Evolutionary conservation across 2,329 filamentous ascomycete genomes (phyloP).

Genomic region (Exophiala bonariae): DNA sequence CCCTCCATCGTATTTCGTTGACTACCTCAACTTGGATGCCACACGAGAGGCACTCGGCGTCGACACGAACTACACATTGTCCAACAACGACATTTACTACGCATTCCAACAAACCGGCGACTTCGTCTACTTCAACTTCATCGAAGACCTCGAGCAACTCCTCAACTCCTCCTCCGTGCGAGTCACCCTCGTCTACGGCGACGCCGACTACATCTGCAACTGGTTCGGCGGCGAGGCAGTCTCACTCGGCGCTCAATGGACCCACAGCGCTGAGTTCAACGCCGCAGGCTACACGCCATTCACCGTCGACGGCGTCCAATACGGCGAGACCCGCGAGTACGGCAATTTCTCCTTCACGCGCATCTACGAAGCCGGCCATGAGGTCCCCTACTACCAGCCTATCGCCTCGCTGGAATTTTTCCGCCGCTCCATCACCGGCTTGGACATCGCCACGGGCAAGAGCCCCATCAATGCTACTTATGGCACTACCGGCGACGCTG

Average conservation of each 20-base stretch:
- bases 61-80: slow-evolving; percentile 58
- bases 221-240: slow-evolving; percentile 72
- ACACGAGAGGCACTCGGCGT: slow-evolving; percentile 62
- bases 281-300: slow-evolving; percentile 72
- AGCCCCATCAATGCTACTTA: slow-evolving; percentile 35
- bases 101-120: slow-evolving; percentile 58
- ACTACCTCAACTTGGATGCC: slow-evolving; percentile 59
- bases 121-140: slow-evolving; percentile 63
- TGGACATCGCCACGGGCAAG: slow-evolving; percentile 56
- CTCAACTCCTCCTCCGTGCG: slow-evolving; percentile 62
- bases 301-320: slow-evolving; percentile 63
- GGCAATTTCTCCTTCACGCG: slow-evolving; percentile 71
- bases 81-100: slow-evolving; percentile 43
- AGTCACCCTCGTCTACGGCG: slow-evolving; percentile 71
- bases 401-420: slow-evolving; percentile 62
- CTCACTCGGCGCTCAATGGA: slow-evolving; percentile 59
- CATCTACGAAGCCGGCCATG: slow-evolving; percentile 66
- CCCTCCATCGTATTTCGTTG: slow-evolving; percentile 60
- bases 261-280: slow-evolving; percentile 58
- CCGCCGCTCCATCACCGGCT: slow-evolving; percentile 58
- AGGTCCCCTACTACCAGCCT: slow-evolving; percentile 62
- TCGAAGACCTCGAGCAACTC: slow-evolving; percentile 60
- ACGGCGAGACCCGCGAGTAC: slow-evolving; percentile 75
- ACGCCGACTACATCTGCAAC: slow-evolving; percentile 57
- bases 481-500: slow-evolving; percentile 39